Evolutionary conservation across 2,329 filamentous ascomycete genomes (phyloP).

Genomic region (Plectosphaerella cucumerina): DNA sequence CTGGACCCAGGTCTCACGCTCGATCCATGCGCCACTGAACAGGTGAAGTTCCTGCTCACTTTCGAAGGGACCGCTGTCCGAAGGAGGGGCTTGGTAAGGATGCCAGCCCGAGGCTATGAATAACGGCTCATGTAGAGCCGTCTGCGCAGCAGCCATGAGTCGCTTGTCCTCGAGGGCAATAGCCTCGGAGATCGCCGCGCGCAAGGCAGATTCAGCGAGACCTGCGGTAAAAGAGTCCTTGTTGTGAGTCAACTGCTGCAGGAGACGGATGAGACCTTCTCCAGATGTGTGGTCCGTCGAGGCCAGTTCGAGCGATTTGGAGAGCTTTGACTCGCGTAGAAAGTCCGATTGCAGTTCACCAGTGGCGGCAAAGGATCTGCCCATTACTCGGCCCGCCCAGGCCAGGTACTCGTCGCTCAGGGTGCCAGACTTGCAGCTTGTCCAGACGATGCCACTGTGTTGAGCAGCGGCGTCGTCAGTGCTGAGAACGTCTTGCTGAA

Average conservation of each 20-base stretch:
- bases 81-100: constrained; percentile 49
- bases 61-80: constrained; percentile 31
- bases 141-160: constrained; percentile 46
- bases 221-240: constrained; percentile 53
- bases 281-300: constrained; percentile 54
- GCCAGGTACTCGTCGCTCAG: constrained; percentile 67
- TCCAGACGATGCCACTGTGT: constrained; percentile 68
- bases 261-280: constrained; percentile 54
- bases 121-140: constrained; percentile 47
- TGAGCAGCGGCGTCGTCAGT: constrained; percentile 59
- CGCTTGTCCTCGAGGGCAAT: constrained; percentile 39
- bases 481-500: constrained; percentile 60
- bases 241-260: constrained; percentile 58
- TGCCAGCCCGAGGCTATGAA: constrained; percentile 53
- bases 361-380: constrained; percentile 75
- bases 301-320: constrained; percentile 42
- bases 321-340: constrained; percentile 54
- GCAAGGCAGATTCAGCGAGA: constrained; percentile 56
- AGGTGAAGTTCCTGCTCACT: constrained; percentile 21
- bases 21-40: constrained; percentile 34
- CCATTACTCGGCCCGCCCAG: constrained; percentile 83
- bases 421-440: constrained; percentile 63
- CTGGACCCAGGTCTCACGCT: constrained; percentile 54
- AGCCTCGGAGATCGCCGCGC: constrained; percentile 52
- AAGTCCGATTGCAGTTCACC: constrained; percentile 62